Conservation (phyloP, 2,329 filamentous ascomycete species). For the Arthrobotrys iridis region DNA sequence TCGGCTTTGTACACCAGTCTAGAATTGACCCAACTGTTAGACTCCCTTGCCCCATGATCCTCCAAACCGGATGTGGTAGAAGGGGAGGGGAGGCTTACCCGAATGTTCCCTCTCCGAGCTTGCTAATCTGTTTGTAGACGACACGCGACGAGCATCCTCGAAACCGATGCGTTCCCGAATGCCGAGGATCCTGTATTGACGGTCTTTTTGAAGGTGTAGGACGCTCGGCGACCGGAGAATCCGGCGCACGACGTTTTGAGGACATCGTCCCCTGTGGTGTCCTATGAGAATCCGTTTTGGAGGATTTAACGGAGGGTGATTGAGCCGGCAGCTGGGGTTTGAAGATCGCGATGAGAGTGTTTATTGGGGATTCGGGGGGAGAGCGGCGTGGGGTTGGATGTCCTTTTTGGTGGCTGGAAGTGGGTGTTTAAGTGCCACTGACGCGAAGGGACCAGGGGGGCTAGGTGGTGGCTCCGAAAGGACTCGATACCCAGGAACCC, state of each 20-base stretch:
- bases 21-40: conserved; percentile 1
- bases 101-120: conserved; percentile 95
- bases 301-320: neutral
- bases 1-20: conserved; percentile 50
- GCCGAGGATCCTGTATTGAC: conserved; percentile 64
- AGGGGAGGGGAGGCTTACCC: conserved; percentile 69
- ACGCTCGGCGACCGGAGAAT: conserved; percentile 56
- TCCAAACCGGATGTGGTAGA: no score
- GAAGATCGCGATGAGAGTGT: neutral
- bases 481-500: neutral
- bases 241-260: conserved; percentile 53
- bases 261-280: conserved; percentile 52
- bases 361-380: neutral
- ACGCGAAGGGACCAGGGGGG: conserved; percentile 30
- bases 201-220: conserved; percentile 59
- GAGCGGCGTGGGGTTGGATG: conserved; percentile 15
- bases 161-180: conserved; percentile 70
- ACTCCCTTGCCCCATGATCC: neutral
- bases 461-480: neutral
- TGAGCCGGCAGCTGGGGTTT: neutral
- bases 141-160: conserved; percentile 83
- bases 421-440: conserved; percentile 6
- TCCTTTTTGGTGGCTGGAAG: conserved; percentile 11
- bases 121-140: conserved; percentile 81
- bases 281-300: conserved; percentile 45